These are phyloP conservation scores for Podaxis sp. DNA, from an alignment of 768 basidiomycete species.

Conservation along the genomic window DNA sequence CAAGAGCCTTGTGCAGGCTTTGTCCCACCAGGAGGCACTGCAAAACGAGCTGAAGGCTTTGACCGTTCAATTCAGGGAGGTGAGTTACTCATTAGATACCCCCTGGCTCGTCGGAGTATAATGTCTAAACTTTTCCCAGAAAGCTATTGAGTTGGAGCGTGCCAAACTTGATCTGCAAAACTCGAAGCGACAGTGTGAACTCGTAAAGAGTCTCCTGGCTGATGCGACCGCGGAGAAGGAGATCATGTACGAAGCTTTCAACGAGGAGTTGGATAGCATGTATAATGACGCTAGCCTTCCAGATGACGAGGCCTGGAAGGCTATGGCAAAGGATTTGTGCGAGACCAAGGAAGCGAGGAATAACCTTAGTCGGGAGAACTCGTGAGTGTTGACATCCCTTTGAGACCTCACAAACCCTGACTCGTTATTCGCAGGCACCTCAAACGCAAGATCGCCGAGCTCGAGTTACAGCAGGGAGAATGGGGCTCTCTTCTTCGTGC, in stretches of 20 bases:
- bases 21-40: constrained; percentile 52
- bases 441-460: constrained; percentile 64
- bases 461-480: constrained; percentile 78
- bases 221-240: constrained; percentile 86
- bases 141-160: constrained; percentile 58
- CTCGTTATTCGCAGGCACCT: constrained; percentile 45
- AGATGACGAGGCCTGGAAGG: constrained; percentile 78
- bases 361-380: constrained; percentile 70
- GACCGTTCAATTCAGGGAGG: constrained; percentile 53
- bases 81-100: constrained; percentile 22
- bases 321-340: constrained; percentile 68
- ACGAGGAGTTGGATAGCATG: constrained; percentile 90
- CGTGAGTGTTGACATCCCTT: constrained; percentile 41
- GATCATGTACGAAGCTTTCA: constrained; percentile 93
- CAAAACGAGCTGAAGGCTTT: constrained; percentile 46
- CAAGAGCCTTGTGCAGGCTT: constrained; percentile 43
- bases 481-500: constrained; percentile 61
- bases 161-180: constrained; percentile 62
- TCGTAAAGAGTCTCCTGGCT: constrained; percentile 71
- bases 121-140: constrained; percentile 31
- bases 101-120: not conserved
- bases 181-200: constrained; percentile 68
- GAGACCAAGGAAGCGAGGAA: constrained; percentile 76
- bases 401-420: constrained; percentile 7
- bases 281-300: constrained; percentile 82